Evolutionary conservation across 2,329 filamentous ascomycete genomes (phyloP), one percentile per base, ranked within the genome.

Genomic region (Pyrenophora graminea): DNA sequence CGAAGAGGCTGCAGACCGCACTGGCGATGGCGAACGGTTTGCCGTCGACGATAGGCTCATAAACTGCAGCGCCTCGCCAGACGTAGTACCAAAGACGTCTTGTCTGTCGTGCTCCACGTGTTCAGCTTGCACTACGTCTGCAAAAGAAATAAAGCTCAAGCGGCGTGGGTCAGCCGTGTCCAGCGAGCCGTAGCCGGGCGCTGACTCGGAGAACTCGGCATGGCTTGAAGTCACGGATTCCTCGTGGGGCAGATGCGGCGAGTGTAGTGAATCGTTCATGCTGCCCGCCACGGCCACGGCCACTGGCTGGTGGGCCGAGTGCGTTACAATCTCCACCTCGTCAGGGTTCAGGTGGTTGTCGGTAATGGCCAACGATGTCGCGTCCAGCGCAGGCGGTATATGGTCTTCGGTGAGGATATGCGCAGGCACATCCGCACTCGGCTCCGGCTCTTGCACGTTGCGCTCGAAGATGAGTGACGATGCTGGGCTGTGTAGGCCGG

Each of bases 331-430:
- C 77, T 97, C 91, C 46, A 97, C 92, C 19, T 86, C 84, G 71
- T 97, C 91, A 4, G 91, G 91, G 70, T 94, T 88, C 43, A 97
- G 81, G 50, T 87, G 86, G 61, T 85, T 80, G 74, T 96, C 91
- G 10, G 93, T 97, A 66, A 97, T 96, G 50, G 92, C 91, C 64
- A 92, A 85, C 36, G 91, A 95, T 2, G 91, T 93, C 44, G 93
- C 93, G 71, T 96, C 91, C 40, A 97, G 81, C 10, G 95, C 92
- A 0, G 93, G 84, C 6, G 93, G 93, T 61, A 97, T 97, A 70
- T 92, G 85, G 76, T 97, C 92, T 73, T 97, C 93, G 6, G 91
- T 96, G 64, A 92, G 86, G 64, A 97, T 96, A 69, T 97, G 93
- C 6, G 89, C 86, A 3, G 93, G 93, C 55, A 97, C 94, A n/a